Conservation (phyloP, 1,284 basidiomycete species). For the Rhodofomes roseus region DNA sequence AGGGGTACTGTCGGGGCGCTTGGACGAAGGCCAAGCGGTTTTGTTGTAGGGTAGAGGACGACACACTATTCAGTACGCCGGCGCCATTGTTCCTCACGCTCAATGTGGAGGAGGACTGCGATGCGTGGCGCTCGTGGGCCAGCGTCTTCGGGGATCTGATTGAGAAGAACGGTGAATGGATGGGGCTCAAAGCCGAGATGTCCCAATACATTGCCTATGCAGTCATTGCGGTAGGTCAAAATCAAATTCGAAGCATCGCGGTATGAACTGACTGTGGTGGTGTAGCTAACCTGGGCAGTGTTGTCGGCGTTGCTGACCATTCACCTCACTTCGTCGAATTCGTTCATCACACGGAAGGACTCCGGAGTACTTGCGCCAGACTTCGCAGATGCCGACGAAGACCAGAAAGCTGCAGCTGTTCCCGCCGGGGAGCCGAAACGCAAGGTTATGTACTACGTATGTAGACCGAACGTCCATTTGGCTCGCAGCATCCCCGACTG, state of each 20-base stretch:
- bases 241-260: conserved; percentile 5
- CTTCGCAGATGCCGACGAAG: conserved; percentile 32
- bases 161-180: conserved; percentile 19
- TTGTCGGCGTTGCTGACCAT: conserved; percentile 80
- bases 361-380: conserved; percentile 64
- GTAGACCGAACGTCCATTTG: conserved; percentile 24
- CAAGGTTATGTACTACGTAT: conserved; percentile 79
- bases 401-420: conserved; percentile 21
- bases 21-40: conserved; percentile 81
- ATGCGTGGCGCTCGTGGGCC: conserved; percentile 77
- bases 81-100: conserved; percentile 14
- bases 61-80: conserved; percentile 2
- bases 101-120: conserved; percentile 45
- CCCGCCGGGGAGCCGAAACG: conserved; percentile 40
- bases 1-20: conserved; percentile 75
- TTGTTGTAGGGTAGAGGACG: conserved; percentile 60
- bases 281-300: conserved; percentile 68
- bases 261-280: background rate
- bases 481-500: background rate
- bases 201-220: conserved; percentile 76
- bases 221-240: conserved; percentile 64
- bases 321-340: conserved; percentile 82
- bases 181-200: conserved; percentile 34
- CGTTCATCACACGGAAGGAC: conserved; percentile 86
- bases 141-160: conserved; percentile 35